Percentiles rank a stretch among this genome's conserved stretches.
Conservation (phyloP, 2,329 filamentous ascomycete genomes). For the Blastomyces parvus region DNA sequence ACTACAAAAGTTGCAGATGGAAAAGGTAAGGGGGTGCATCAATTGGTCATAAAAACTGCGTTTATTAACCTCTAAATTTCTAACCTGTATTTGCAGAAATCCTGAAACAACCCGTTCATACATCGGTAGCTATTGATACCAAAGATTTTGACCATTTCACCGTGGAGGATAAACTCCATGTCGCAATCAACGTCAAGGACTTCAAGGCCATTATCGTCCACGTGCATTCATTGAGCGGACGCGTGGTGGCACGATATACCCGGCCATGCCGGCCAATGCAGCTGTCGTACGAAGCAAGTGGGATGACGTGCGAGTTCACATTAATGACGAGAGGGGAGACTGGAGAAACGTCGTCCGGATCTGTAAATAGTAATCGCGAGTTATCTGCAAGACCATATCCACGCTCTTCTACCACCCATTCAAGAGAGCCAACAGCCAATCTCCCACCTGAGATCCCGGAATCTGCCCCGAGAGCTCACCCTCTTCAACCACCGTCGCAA, state of each 20-base stretch:
- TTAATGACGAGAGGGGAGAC: conserved; percentile 55
- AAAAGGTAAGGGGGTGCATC: conserved; percentile 37
- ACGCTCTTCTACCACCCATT: conserved; percentile 13
- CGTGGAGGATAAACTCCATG: conserved; percentile 51
- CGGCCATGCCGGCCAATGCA: conserved; percentile 51
- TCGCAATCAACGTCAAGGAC: conserved; percentile 56
- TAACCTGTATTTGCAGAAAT: conserved; percentile 39
- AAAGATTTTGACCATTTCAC: conserved; percentile 53
- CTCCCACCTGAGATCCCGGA: conserved; percentile 21
- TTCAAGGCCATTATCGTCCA: conserved; percentile 56
- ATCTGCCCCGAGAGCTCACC: conserved; percentile 14
- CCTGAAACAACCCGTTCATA: conserved; percentile 55
- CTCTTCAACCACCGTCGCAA: conserved; percentile 28
- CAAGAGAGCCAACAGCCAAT: conserved; percentile 11
- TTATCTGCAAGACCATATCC: conserved; percentile 34
- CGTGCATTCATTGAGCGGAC: conserved; percentile 48
- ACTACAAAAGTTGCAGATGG: conserved; percentile 55
- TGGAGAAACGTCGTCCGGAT: conserved; percentile 31
- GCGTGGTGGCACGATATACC: conserved; percentile 50
- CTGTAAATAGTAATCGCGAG: conserved; percentile 32
- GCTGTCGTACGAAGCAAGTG: conserved; percentile 48
- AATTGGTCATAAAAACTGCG: neutral
- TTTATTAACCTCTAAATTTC: conserved; percentile 12
- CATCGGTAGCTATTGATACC: conserved; percentile 52
- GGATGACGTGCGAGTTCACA: conserved; percentile 51